phyloP scores from a whole-genome alignment of 192 early-diverging fungal species.

The Mortierella antarctica region DNA sequence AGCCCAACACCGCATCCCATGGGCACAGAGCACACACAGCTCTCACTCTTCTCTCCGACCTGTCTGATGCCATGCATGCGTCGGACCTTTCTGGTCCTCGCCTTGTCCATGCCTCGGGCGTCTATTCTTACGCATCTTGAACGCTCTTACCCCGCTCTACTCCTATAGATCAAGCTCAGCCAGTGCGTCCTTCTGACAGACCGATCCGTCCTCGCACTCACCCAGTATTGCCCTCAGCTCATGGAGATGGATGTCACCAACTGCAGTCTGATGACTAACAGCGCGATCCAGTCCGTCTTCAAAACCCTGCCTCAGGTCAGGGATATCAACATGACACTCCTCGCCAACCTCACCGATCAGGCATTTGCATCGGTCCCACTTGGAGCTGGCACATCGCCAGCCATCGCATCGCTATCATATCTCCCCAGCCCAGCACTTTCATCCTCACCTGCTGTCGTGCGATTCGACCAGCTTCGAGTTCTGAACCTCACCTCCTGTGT shows the following conservation, averaged over 20 bases:
- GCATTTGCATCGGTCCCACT: slow-evolving; percentile 47
- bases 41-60: not conserved
- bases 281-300: slow-evolving; percentile 56
- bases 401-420: slow-evolving; percentile 2
- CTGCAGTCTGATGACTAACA: slow-evolving; percentile 61
- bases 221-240: slow-evolving; percentile 58
- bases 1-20: no score
- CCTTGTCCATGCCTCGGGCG: no score
- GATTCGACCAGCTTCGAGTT: slow-evolving; percentile 64
- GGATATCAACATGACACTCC: slow-evolving; percentile 60
- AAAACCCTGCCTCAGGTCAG: slow-evolving; percentile 57
- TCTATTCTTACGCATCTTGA: not conserved
- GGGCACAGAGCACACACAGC: no score
- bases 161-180: slow-evolving; percentile 64
- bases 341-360: slow-evolving; percentile 45
- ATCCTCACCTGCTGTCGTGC: slow-evolving; percentile 3
- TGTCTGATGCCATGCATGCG: not conserved
- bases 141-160: not conserved
- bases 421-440: not conserved
- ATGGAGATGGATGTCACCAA: slow-evolving; percentile 67
- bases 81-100: no score
- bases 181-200: slow-evolving; percentile 63
- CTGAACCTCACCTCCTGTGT: slow-evolving; percentile 61
- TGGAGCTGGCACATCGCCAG: not conserved
- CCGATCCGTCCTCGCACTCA: slow-evolving; percentile 58